Conservation (phyloP, 768 basidiomycete genomes). For the Calocybe indica region DNA sequence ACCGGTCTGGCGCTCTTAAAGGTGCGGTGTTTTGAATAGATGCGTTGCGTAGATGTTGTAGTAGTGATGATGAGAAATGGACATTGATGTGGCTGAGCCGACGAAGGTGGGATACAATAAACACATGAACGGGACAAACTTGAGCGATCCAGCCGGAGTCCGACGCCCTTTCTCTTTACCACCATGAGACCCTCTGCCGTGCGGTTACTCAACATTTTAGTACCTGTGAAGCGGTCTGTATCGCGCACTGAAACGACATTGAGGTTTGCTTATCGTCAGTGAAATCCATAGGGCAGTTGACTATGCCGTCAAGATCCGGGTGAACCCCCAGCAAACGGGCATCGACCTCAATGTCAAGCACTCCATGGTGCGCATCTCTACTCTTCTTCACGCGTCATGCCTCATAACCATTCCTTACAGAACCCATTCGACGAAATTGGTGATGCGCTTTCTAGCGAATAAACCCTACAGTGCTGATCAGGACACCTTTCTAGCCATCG, state of each 20-base stretch:
- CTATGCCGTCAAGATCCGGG: constrained; percentile 97
- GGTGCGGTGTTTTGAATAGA: too few relatives aligned
- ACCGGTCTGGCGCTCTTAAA: constrained; percentile 8
- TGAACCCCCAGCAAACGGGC: constrained; percentile 91
- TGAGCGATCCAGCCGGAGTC: neutral
- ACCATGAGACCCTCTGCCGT: constrained; percentile 71
- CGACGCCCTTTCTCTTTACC: neutral
- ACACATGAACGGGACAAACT: too few relatives aligned
- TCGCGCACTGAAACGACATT: neutral
- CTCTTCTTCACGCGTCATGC: neutral
- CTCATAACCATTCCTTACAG: constrained; percentile 30
- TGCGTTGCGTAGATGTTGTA: too few relatives aligned
- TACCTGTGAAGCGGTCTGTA: constrained; percentile 78
- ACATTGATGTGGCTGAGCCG: too few relatives aligned
- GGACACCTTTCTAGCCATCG: constrained; percentile 59
- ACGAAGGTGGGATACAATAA: too few relatives aligned
- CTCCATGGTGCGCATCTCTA: constrained; percentile 71
- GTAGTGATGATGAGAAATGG: too few relatives aligned
- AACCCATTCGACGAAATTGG: constrained; percentile 99
- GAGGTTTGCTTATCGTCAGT: neutral
- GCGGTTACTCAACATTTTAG: constrained; percentile 81
- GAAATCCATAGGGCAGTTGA: constrained; percentile 68
- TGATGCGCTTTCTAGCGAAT: constrained; percentile 22
- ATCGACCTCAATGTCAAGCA: constrained; percentile 98
- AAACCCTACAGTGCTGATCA: neutral